phyloP scores from a whole-genome alignment of 345 rosid species.

The Garcia nutans region DNA sequence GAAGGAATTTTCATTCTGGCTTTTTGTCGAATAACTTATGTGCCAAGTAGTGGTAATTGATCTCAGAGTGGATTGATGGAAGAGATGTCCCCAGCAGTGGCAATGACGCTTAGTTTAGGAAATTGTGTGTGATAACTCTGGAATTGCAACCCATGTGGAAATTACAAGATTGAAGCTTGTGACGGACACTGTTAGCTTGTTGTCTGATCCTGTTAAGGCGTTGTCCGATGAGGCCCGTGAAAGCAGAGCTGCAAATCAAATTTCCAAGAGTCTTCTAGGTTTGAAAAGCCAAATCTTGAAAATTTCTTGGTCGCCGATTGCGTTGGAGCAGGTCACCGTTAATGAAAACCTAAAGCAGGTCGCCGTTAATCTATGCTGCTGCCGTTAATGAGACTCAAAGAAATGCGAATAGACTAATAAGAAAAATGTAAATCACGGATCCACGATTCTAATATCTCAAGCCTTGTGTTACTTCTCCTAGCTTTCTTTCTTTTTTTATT shows the following conservation, averaged over 20 bases:
- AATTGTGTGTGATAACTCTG: conserved; percentile 27
- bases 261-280: too few relatives aligned
- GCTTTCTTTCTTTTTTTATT: conserved; percentile 19
- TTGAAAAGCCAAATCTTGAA: too few relatives aligned
- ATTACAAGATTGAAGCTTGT: conserved; percentile 25
- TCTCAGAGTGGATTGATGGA: conserved; percentile 25
- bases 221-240: conserved; percentile 5
- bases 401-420: too few relatives aligned
- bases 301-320: too few relatives aligned
- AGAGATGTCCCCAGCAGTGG: conserved; percentile 30
- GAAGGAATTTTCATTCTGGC: not conserved
- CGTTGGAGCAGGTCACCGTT: too few relatives aligned
- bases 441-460: too few relatives aligned
- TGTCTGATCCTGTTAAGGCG: conserved; percentile 23
- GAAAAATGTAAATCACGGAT: too few relatives aligned
- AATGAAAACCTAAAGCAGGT: too few relatives aligned
- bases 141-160: conserved; percentile 26
- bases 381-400: too few relatives aligned
- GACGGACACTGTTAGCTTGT: conserved; percentile 20
- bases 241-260: too few relatives aligned
- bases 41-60: conserved; percentile 1
- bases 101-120: conserved; percentile 31
- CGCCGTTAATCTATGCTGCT: too few relatives aligned
- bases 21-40: not conserved
- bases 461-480: conserved; percentile 17